Conservation (phyloP, 2,329 filamentous ascomycete genomes). For the Ceratocystis lukuohia region DNA sequence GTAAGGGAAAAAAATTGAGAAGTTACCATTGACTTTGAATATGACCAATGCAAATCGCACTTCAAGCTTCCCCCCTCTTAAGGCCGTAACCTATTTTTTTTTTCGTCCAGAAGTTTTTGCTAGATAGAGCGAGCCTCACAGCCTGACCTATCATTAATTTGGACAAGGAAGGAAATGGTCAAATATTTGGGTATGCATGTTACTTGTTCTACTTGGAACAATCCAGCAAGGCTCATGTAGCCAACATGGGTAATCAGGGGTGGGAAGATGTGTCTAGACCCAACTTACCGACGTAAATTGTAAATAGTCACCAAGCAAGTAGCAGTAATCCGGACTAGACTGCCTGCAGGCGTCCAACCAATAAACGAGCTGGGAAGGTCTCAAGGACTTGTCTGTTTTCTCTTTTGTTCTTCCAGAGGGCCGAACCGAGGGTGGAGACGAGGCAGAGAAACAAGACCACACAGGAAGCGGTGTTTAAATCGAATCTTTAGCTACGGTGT, state of each 20-base stretch:
- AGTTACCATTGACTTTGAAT: not conserved
- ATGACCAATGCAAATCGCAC: not conserved
- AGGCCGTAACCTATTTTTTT: not conserved
- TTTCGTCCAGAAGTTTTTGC: not conserved
- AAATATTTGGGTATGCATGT: not conserved
- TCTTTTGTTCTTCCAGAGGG: not conserved
- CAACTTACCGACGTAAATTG: not conserved
- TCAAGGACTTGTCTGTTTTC: not conserved
- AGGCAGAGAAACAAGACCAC: not conserved
- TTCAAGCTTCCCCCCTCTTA: not conserved
- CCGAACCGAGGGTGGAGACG: not conserved
- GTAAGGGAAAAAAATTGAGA: not conserved
- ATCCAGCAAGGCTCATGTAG: constrained; percentile 1
- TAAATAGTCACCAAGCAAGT: not conserved
- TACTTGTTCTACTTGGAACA: not conserved
- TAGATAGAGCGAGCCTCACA: not conserved
- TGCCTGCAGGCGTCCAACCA: not conserved
- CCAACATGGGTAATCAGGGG: not conserved
- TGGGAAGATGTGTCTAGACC: not conserved
- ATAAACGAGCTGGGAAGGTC: not conserved
- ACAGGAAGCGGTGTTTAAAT: not conserved
- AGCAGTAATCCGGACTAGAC: not conserved
- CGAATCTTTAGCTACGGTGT: not conserved
- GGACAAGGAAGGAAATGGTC: not conserved
- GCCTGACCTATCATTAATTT: not conserved